A percentile compares a stretch with the other conserved stretches of the same genome.
Conservation (phyloP, 306 rosid species). For the Gastrolobium bilobum region DNA sequence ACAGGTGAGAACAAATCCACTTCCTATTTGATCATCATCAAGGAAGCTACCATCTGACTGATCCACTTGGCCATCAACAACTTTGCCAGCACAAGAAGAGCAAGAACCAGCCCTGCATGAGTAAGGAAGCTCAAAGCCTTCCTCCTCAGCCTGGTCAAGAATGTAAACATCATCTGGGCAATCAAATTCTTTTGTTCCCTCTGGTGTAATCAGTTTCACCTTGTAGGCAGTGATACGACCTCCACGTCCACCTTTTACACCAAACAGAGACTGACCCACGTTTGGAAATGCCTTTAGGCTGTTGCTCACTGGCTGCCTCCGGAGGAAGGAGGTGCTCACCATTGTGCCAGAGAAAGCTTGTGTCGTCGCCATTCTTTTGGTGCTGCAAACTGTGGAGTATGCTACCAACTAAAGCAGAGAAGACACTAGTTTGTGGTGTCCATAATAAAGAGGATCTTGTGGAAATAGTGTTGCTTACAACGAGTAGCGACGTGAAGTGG, state of each 20-base stretch:
- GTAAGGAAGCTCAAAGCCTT: slow-evolving; percentile 77
- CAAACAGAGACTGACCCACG: slow-evolving; percentile 57
- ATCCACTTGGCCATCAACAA: slow-evolving; percentile 59
- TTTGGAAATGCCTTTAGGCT: slow-evolving; percentile 56
- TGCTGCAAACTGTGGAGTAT: neutral
- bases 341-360: slow-evolving; percentile 56
- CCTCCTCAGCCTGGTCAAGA: slow-evolving; percentile 75
- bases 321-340: slow-evolving; percentile 72
- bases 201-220: slow-evolving; percentile 75
- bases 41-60: slow-evolving; percentile 85
- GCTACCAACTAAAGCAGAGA: neutral
- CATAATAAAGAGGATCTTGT: slow-evolving; percentile 46
- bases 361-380: slow-evolving; percentile 54
- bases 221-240: slow-evolving; percentile 70
- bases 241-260: slow-evolving; percentile 60
- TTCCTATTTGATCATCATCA: slow-evolving; percentile 65
- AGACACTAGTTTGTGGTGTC: neutral
- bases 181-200: slow-evolving; percentile 58
- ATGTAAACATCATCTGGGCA: slow-evolving; percentile 82
- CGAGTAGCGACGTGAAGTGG: slow-evolving; percentile 33
- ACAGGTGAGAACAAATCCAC: slow-evolving; percentile 79
- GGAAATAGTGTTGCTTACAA: slow-evolving; percentile 50
- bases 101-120: slow-evolving; percentile 97
- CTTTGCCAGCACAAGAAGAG: slow-evolving; percentile 85
- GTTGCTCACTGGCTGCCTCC: slow-evolving; percentile 50